Percentiles rank a stretch among this genome's conserved stretches.
Evolutionary conservation across 352 stramenopile species (phyloP).

Genomic region (Aphanomyces invadans): DNA sequence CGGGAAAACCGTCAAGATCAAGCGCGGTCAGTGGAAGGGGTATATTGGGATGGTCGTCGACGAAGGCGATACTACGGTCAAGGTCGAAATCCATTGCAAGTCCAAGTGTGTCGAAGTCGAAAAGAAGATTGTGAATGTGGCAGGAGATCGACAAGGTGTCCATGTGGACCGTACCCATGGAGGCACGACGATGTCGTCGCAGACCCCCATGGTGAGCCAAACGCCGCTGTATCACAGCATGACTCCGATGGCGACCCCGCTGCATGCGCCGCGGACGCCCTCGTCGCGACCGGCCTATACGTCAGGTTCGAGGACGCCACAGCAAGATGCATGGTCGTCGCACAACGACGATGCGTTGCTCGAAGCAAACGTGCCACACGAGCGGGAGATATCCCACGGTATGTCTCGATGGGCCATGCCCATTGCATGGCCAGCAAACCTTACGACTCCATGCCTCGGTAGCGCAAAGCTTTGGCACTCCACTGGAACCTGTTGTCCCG

Average conservation of each 20-base stretch:
- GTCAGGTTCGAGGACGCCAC: conserved; percentile 46
- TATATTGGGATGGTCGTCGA: conserved; percentile 89
- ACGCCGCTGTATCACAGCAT: conserved; percentile 77
- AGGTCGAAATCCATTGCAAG: conserved; percentile 88
- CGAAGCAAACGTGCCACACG: conserved; percentile 83
- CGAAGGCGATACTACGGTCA: conserved; percentile 84
- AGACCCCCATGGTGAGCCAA: conserved; percentile 71
- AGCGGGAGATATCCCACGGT: conserved; percentile 83
- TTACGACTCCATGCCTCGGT: too few relatives aligned
- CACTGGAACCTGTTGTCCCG: conserved; percentile 63
- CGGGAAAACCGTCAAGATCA: conserved; percentile 87
- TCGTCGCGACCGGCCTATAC: conserved; percentile 57
- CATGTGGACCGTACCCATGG: conserved; percentile 68
- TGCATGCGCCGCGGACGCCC: conserved; percentile 35
- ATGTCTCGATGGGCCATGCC: too few relatives aligned
- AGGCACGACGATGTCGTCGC: conserved; percentile 42
- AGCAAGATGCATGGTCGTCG: conserved; percentile 75
- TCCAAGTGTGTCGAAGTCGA: conserved; percentile 83
- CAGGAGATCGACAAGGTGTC: conserved; percentile 67
- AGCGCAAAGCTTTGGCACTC: conserved; percentile 73
- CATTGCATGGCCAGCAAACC: too few relatives aligned
- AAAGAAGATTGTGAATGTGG: conserved; percentile 61
- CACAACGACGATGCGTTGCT: conserved; percentile 79
- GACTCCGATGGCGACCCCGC: conserved; percentile 80
- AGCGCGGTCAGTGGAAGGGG: conserved; percentile 86